A percentile compares a stretch with the other conserved stretches of the same genome.
phyloP scores from a whole-genome alignment of 73 alveolate species.

The Paramecium tetraurelia region DNA sequence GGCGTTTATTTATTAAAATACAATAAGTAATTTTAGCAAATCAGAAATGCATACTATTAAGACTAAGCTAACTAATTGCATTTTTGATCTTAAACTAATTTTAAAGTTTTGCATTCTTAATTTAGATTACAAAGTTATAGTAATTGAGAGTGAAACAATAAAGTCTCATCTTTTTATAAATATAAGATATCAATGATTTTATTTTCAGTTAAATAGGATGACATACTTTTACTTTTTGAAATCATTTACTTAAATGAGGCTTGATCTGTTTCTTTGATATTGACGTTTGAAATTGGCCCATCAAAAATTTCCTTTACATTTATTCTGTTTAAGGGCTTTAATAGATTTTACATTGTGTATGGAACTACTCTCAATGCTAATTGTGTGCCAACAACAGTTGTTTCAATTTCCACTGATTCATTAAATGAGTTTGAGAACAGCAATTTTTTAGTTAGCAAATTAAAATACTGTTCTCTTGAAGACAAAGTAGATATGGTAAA shows the following conservation, averaged over 20 bases:
- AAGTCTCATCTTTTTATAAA: background rate
- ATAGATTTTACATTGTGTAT: background rate
- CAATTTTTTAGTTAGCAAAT: background rate
- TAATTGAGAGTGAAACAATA: background rate
- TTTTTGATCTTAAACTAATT: background rate
- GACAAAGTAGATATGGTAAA: background rate
- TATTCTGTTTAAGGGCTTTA: background rate
- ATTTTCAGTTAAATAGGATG: background rate
- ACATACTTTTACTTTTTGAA: background rate
- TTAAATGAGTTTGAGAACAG: background rate
- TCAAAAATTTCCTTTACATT: background rate
- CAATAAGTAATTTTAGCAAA: background rate
- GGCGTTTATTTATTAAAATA: background rate
- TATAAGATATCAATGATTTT: background rate
- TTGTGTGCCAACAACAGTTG: background rate
- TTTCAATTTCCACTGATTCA: background rate
- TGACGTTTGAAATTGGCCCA: background rate
- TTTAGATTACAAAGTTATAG: background rate
- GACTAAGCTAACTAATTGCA: background rate
- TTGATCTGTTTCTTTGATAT: background rate
- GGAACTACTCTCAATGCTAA: background rate
- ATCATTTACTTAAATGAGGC: background rate
- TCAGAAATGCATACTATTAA: background rate
- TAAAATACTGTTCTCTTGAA: background rate
- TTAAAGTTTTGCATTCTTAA: background rate